phyloP scores from a whole-genome alignment of 441 rosid species.

The Metrosideros polymorpha region DNA sequence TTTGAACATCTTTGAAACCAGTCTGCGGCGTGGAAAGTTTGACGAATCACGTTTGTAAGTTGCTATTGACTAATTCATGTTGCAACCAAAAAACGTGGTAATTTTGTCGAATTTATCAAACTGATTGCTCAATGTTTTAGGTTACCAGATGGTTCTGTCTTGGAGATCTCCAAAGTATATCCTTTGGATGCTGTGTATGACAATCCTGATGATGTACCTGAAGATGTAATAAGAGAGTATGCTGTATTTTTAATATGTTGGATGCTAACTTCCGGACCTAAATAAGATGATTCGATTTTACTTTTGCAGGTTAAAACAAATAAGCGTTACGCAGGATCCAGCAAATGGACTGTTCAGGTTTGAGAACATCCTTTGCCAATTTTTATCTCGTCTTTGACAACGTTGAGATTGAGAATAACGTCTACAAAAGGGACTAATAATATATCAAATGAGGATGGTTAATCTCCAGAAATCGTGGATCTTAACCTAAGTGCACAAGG shows the following conservation, averaged over 20 bases:
- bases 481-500: neutral
- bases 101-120: neutral
- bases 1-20: conserved; percentile 2
- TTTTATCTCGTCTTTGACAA: neutral
- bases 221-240: conserved; percentile 54
- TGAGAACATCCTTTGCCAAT: neutral
- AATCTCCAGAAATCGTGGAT: neutral
- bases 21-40: conserved; percentile 4
- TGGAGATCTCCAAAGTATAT: conserved; percentile 88
- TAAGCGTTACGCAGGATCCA: conserved; percentile 78
- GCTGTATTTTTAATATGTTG: neutral
- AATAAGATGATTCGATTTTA: neutral
- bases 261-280: neutral
- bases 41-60: neutral
- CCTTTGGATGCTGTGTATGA: conserved; percentile 92
- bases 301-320: conserved; percentile 63
- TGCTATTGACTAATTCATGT: neutral
- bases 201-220: conserved; percentile 76
- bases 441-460: neutral
- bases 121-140: conserved; percentile 24
- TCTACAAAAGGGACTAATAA: neutral
- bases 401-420: neutral
- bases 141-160: conserved; percentile 83
- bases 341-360: conserved; percentile 95
- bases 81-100: neutral